Evolutionary conservation across 1,284 basidiomycete species (phyloP).

Genomic region (Cerioporus squamosus): DNA sequence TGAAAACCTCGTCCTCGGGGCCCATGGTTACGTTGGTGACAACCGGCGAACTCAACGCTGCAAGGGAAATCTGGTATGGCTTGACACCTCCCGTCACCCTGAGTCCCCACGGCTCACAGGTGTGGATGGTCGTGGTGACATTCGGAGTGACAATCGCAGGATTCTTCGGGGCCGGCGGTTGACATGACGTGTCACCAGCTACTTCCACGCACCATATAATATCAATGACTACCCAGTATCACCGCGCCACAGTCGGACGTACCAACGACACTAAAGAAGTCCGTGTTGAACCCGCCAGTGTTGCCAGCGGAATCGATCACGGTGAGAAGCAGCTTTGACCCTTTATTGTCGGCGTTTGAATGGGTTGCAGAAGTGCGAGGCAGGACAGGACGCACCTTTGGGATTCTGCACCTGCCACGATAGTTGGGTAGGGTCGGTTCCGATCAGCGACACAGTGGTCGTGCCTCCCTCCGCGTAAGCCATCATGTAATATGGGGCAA

Average conservation of each 20-base stretch:
- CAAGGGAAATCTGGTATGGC: conserved; percentile 52
- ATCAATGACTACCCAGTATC: conserved; percentile 4
- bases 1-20: conserved; percentile 44
- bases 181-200: conserved; percentile 44
- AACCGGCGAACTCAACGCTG: conserved; percentile 42
- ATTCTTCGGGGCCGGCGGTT: conserved; percentile 30
- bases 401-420: conserved; percentile 49
- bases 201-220: background rate
- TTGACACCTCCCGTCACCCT: conserved; percentile 47
- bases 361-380: background rate
- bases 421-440: conserved; percentile 41
- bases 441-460: conserved; percentile 45
- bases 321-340: conserved; percentile 44
- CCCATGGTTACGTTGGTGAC: conserved; percentile 49
- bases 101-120: conserved; percentile 54
- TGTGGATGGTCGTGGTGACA: conserved; percentile 42
- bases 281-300: conserved; percentile 43
- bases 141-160: conserved; percentile 43
- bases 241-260: conserved; percentile 7
- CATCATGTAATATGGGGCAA: conserved; percentile 55
- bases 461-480: conserved; percentile 46
- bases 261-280: conserved; percentile 42
- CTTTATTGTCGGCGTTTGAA: conserved; percentile 30
- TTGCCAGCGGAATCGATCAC: conserved; percentile 49
- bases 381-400: conserved; percentile 39